Base-by-base conservation (phyloP, 768 basidiomycete species). In the Punctularia strigosozonata region DNA sequence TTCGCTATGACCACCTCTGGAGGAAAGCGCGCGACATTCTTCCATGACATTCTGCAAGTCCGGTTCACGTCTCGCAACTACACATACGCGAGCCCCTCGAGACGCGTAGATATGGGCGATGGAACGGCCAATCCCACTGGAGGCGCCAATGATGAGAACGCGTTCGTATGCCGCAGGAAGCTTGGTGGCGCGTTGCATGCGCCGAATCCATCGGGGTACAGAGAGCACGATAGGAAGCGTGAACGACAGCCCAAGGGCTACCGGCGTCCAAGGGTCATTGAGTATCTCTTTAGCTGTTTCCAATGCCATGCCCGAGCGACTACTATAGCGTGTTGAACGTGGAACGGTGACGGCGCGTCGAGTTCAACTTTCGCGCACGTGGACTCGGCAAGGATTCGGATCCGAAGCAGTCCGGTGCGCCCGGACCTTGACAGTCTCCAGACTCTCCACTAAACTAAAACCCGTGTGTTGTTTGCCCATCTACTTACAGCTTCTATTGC, bases 131-230 rank as follows among this genome's bases (percentile, higher is more conserved):
- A 94, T 76, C 0, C 91, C 91, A 34, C 80, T 80, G 2, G 85
- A 82, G 1, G 81, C 88, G 4, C 91, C 91, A 5, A 95, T 56
- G 35, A 95, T 63, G 2, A 95, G 55, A 5, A 91, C 80, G 1
- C 86, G 74, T 52, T 94, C 90, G 2, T 63, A 44, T 1, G 39
- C 39, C n/a, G 54, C 60, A 6, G 63, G 50, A 6, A 81, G 47
- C 39, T 59, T 62, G 19, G 43, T 37, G 3, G 52, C 53, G 22
- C 71, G 64, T 28, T 40, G 51, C 0, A 47, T 49, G 8, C 43
- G 30, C 5, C 21, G n/a, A 12, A 37, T 34, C 19, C 38, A 38
- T 14, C 33, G 33, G 10, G 10, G 33, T 10, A 34, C 20, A 19
- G 33, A 34, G 12, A 34, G 13, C 8, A 34, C 20, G 20, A 34